These are phyloP conservation scores for Mucuna pruriens DNA, from an alignment of 306 rosid species.

Conservation along the genomic window DNA sequence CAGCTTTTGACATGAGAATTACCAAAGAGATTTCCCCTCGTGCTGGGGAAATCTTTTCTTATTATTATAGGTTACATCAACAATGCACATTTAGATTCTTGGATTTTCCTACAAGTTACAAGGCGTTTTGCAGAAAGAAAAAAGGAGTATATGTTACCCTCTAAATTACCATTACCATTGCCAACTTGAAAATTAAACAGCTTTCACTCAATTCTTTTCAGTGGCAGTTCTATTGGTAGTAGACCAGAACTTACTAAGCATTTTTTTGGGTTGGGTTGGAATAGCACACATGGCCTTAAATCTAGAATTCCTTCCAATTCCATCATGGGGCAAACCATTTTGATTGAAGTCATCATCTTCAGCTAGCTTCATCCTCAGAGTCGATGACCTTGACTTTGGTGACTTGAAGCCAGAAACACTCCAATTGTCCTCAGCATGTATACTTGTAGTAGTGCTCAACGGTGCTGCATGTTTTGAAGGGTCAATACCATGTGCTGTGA, in stretches of 20 bases:
- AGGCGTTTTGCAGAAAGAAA: constrained; percentile 42
- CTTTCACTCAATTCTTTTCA: constrained; percentile 73
- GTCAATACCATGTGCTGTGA: constrained; percentile 80
- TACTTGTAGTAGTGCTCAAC: constrained; percentile 64
- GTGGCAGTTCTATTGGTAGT: constrained; percentile 62
- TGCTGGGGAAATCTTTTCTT: constrained; percentile 57
- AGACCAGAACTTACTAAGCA: constrained; percentile 91
- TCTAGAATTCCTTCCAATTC: constrained; percentile 62
- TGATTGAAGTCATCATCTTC: constrained; percentile 81
- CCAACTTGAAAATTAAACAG: constrained; percentile 45
- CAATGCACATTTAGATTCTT: constrained; percentile 73
- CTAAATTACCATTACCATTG: constrained; percentile 53
- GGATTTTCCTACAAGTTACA: constrained; percentile 69
- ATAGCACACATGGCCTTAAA: constrained; percentile 69
- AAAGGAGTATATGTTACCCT: constrained; percentile 58
- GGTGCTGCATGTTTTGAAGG: constrained; percentile 72
- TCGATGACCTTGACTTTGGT: constrained; percentile 79
- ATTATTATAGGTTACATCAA: constrained; percentile 71
- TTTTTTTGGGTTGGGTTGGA: constrained; percentile 84
- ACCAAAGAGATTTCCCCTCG: constrained; percentile 52
- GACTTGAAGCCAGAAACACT: constrained; percentile 85
- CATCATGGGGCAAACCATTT: constrained; percentile 54
- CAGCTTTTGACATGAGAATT: constrained; percentile 50
- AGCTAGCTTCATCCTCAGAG: constrained; percentile 91
- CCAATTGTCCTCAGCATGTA: constrained; percentile 87